Base-by-base conservation (phyloP, 208 protist species). In the Wallacemonas sp. region DNA sequence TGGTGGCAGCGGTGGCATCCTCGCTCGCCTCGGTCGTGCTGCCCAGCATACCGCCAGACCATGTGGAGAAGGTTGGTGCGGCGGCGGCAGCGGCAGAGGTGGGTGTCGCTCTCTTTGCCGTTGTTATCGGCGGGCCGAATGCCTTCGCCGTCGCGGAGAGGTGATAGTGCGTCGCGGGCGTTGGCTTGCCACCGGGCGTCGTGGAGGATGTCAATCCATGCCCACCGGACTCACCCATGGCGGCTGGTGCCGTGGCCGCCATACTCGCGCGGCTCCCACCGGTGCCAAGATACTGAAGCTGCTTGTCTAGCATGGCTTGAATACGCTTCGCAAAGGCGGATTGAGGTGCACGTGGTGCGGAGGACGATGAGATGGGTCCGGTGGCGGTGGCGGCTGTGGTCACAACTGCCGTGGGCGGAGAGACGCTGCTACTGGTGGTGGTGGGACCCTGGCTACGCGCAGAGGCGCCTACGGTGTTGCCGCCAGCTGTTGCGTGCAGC, bases 291-390 rank as follows among this genome's bases (percentile, higher is more conserved):
- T 2, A 21, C 36, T 1, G 67, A 9, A 37, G 48, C n/a, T 79
- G 69, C 32, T 73, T 71, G 42, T 79, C 59, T 39, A 86, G 57
- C 57, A 89, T 67, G 38, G 73, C 54, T 38, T 87, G 71, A 19
- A 92, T 76, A n/a, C 73, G 73, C 55, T 76, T 76, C 19, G 81
- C 76, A 30, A 92, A 79, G 29, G 62, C 66, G 9, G 72, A 79
- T 19, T 78, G 62, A 17, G 68, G 50, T 24, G 22, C 10, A 8
- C 30, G 30, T 15, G 30, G 50, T 17, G 30, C 29, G 9, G 50
- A 1, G 5, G 50, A 1, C 45, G 45, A 53, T 53, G 45, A 30
- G 13, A 9, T 30, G n/a, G n/a, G n/a, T n/a, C n/a, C n/a, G n/a
- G 41, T n/a, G n/a, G 41, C 17, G 26, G 19, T 24, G 36, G 50